A percentile compares a stretch with the other conserved stretches of the same genome.
phyloP scores from a whole-genome alignment of 1,284 basidiomycete genomes.

The Coniophora puteana region DNA sequence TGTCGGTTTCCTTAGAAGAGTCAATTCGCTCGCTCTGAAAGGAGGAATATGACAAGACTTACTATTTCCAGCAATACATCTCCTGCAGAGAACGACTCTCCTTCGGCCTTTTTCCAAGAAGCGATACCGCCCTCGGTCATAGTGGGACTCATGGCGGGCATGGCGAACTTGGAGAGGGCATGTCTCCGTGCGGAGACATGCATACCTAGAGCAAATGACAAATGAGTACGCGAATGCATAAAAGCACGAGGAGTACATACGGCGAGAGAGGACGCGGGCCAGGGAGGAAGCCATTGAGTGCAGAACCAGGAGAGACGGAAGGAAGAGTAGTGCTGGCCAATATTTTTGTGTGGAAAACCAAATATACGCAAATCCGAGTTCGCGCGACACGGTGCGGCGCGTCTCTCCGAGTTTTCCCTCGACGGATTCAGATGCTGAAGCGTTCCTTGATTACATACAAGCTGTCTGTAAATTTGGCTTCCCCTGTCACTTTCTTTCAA shows the following conservation, averaged over 20 bases:
- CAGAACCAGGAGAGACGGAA: conserved; percentile 14
- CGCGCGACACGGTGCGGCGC: conserved; percentile 14
- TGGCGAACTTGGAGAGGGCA: conserved; percentile 87
- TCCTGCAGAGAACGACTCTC: conserved; percentile 84
- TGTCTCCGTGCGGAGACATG: conserved; percentile 76
- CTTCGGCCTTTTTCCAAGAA: conserved; percentile 96
- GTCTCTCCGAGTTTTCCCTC: conserved; percentile 13
- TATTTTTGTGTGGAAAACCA: conserved; percentile 7
- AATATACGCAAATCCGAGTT: conserved; percentile 22
- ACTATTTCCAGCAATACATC: conserved; percentile 96
- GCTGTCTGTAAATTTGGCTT: conserved; percentile 6
- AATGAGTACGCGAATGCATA: conserved; percentile 2
- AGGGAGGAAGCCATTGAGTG: conserved; percentile 54
- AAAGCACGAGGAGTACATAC: conserved; percentile 40
- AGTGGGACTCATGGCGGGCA: conserved; percentile 99
- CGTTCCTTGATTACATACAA: not conserved
- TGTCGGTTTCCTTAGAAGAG: conserved; percentile 89
- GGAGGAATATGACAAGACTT: conserved; percentile 24
- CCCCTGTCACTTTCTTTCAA: not conserved
- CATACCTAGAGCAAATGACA: conserved; percentile 51
- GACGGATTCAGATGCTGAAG: not conserved
- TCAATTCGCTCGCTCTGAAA: conserved; percentile 11
- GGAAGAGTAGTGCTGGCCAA: conserved; percentile 9
- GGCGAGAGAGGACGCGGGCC: conserved; percentile 65
- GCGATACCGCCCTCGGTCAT: conserved; percentile 99